Evolutionary conservation across 2,329 filamentous ascomycete species (phyloP).

Genomic region (Fusarium protoensiforme): DNA sequence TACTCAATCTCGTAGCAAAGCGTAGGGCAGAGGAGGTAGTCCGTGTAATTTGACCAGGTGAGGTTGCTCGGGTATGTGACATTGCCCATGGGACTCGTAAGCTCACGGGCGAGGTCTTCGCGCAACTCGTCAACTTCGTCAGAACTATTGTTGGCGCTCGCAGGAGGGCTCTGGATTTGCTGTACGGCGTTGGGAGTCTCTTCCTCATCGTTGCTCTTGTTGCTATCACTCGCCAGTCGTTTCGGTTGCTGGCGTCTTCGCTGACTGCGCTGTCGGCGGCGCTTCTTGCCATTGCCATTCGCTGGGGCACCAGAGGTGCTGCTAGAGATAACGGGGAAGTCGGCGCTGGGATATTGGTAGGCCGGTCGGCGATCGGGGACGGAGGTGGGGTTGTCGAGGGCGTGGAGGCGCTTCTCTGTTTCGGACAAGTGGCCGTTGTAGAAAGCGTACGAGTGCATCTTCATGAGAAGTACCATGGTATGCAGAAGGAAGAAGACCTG

Average conservation of each 20-base stretch:
- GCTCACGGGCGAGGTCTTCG: constrained; percentile 87
- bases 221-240: constrained; percentile 30
- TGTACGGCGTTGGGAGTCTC: constrained; percentile 13
- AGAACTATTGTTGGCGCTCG: constrained; percentile 40
- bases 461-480: constrained; percentile 93
- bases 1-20: constrained; percentile 99
- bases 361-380: constrained; percentile 73
- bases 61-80: constrained; percentile 93
- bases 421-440: constrained; percentile 97
- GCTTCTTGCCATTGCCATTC: constrained; percentile 36
- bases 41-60: constrained; percentile 81
- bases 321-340: constrained; percentile 55
- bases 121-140: constrained; percentile 76
- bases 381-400: constrained; percentile 79
- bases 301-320: constrained; percentile 38
- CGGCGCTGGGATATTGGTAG: constrained; percentile 78
- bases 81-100: constrained; percentile 89
- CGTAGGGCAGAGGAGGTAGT: constrained; percentile 92
- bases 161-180: constrained; percentile 22
- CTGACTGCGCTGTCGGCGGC: constrained; percentile 32
- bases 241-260: constrained; percentile 27
- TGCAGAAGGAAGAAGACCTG: constrained; percentile 96
- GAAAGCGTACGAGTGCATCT: constrained; percentile 98
- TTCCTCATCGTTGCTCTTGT: constrained; percentile 44
- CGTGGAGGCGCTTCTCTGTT: constrained; percentile 81